Evolutionary conservation across 1,284 basidiomycete genomes (phyloP).

Genomic region (Peniophora sp.): DNA sequence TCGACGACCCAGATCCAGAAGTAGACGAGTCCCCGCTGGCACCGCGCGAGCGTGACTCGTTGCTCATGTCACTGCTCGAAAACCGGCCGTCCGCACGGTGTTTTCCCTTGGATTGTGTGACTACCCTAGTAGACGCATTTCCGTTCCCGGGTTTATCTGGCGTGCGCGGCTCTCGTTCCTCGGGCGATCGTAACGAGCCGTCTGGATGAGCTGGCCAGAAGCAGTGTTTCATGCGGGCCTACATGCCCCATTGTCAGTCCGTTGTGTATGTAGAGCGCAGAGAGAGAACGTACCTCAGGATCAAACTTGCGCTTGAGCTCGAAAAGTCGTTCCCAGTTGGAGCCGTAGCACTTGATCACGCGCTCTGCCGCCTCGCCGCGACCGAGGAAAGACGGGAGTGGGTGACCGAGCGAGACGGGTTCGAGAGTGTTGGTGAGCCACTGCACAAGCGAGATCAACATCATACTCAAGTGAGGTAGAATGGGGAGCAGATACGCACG

Average conservation of each 20-base stretch:
- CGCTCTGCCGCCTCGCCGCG: slow-evolving; percentile 57
- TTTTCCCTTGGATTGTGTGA: no score
- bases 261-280: no score
- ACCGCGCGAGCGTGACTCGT: no score
- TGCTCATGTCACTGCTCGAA: no score
- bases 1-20: no score
- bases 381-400: slow-evolving; percentile 78
- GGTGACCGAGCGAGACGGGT: slow-evolving; percentile 66
- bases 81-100: no score
- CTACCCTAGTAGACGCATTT: no score
- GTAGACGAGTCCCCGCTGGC: no score
- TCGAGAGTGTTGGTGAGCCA: slow-evolving; percentile 73
- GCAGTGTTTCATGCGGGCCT: slow-evolving; percentile 41
- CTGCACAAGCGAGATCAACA: slow-evolving; percentile 22
- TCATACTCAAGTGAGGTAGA: slow-evolving; percentile 5
- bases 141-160: no score
- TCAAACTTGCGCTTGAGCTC: slow-evolving; percentile 71
- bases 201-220: slow-evolving; percentile 66
- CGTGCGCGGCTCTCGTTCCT: slow-evolving; percentile 16
- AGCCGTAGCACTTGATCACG: slow-evolving; percentile 60
- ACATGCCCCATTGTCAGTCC: no score
- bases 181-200: slow-evolving; percentile 20
- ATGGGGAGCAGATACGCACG: slow-evolving; percentile 32
- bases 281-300: slow-evolving; percentile 48
- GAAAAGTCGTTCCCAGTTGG: slow-evolving; percentile 63